Conservation (phyloP, 163 green algal species). For the Prototheca wickerhamii region DNA sequence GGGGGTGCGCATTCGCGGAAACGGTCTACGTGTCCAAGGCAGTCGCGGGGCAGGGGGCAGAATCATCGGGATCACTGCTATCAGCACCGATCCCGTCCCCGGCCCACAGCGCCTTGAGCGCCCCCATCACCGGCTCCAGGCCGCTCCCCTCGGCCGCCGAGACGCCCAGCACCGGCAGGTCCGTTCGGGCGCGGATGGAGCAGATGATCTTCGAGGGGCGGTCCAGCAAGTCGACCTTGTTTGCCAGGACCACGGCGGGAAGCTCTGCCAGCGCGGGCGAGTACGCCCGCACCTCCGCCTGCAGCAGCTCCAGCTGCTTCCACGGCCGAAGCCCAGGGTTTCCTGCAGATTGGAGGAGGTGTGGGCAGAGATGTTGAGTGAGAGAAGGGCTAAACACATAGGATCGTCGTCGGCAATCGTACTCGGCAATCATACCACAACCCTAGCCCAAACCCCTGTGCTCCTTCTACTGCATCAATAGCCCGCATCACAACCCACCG, state of each 20-base stretch:
- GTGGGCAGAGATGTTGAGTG: no score
- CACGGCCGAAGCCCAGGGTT: constrained; percentile 1
- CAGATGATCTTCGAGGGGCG: constrained; percentile 5
- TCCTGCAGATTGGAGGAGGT: not conserved
- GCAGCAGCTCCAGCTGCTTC: constrained; percentile 33
- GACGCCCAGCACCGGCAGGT: constrained; percentile 9
- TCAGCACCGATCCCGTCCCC: not conserved
- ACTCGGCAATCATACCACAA: not conserved
- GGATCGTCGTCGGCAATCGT: no score
- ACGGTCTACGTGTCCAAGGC: no score
- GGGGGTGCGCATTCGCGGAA: no score
- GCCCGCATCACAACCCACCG: not conserved
- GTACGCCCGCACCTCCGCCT: constrained; percentile 31
- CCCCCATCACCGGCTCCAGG: not conserved
- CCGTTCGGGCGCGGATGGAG: not conserved
- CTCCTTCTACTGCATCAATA: not conserved
- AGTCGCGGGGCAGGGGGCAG: no score
- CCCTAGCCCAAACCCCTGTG: not conserved
- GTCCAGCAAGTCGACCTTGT: constrained; percentile 51
- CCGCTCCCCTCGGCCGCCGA: not conserved
- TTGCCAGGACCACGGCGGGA: constrained; percentile 45
- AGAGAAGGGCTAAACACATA: no score
- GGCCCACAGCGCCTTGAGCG: not conserved
- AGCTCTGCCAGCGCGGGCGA: constrained; percentile 16
- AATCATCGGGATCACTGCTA: no score